These are phyloP conservation scores for Fusarium aywerte DNA, from an alignment of 2,329 filamentous ascomycete genomes.

Conservation along the genomic window DNA sequence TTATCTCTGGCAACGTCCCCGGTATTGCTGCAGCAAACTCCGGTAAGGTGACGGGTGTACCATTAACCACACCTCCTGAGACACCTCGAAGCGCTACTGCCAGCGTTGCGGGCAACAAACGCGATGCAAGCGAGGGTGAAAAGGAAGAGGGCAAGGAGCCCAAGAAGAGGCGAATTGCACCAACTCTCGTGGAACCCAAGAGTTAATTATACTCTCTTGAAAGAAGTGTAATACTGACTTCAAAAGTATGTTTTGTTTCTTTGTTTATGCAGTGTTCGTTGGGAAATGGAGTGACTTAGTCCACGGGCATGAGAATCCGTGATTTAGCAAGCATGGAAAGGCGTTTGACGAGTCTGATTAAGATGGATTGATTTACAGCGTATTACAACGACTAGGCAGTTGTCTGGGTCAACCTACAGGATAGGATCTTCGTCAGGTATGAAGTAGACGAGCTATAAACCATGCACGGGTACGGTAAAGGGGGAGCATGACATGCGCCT, in stretches of 20 bases:
- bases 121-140: slow-evolving; percentile 67
- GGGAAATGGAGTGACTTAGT: slow-evolving; percentile 14
- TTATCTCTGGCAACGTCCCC: slow-evolving; percentile 81
- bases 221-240: slow-evolving; percentile 3
- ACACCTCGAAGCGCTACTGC: slow-evolving; percentile 69
- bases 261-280: slow-evolving; percentile 11
- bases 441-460: slow-evolving; percentile 31
- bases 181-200: slow-evolving; percentile 64
- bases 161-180: slow-evolving; percentile 77
- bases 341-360: slow-evolving; percentile 45
- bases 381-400: slow-evolving; percentile 2
- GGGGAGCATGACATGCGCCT: slow-evolving; percentile 14
- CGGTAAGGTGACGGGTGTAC: slow-evolving; percentile 69
- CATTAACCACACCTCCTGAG: slow-evolving; percentile 89
- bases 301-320: slow-evolving; percentile 25
- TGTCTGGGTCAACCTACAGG: slow-evolving; percentile 11
- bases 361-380: slow-evolving; percentile 18
- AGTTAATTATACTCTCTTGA: neutral
- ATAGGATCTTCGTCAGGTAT: slow-evolving; percentile 11
- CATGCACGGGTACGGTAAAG: slow-evolving; percentile 17
- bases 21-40: slow-evolving; percentile 80
- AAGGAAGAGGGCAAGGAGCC: slow-evolving; percentile 64
- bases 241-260: slow-evolving; percentile 32
- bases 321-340: slow-evolving; percentile 46
- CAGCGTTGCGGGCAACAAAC: slow-evolving; percentile 60